These are phyloP conservation scores for Lactarius evosmus DNA, from an alignment of 768 basidiomycete genomes.

Conservation along the genomic window DNA sequence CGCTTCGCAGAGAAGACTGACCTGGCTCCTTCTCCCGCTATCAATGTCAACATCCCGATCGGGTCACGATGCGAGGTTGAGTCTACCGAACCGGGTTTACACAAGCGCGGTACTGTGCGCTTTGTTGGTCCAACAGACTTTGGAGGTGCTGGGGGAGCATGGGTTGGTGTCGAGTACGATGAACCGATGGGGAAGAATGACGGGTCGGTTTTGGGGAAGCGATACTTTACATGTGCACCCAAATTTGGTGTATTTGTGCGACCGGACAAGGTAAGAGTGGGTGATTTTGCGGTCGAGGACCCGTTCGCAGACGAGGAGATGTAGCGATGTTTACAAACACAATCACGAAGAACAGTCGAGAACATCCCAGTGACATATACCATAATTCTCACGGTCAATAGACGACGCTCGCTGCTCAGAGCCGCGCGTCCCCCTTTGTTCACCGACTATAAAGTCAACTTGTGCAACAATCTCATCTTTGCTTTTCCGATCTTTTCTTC, in stretches of 20 bases:
- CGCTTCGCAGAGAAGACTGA: constrained; percentile 68
- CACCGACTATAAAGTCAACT: constrained; percentile 17
- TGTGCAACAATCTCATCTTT: background rate
- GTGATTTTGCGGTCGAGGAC: constrained; percentile 86
- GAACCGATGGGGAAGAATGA: constrained; percentile 96
- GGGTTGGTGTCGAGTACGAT: constrained; percentile 94
- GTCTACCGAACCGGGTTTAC: constrained; percentile 60
- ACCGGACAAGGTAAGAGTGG: constrained; percentile 74
- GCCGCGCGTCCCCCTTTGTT: constrained; percentile 27
- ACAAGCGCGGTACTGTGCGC: constrained; percentile 79
- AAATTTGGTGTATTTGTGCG: constrained; percentile 85
- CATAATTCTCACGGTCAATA: constrained; percentile 21
- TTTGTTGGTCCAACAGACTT: constrained; percentile 83
- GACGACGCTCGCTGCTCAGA: background rate
- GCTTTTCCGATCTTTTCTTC: background rate
- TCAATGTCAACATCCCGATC: constrained; percentile 50
- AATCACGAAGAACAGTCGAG: constrained; percentile 14
- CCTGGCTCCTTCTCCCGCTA: constrained; percentile 32
- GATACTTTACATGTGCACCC: constrained; percentile 78
- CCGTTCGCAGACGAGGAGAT: constrained; percentile 76
- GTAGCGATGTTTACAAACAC: too few species aligned
- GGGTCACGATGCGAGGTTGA: constrained; percentile 85
- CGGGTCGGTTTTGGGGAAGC: constrained; percentile 83
- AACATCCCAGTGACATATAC: constrained; percentile 9
- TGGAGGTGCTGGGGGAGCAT: constrained; percentile 57